Evolutionary conservation across 1,139 yeast genomes (phyloP), one percentile per base, ranked within the genome.

Genomic region (Chernovozyma aurita): DNA sequence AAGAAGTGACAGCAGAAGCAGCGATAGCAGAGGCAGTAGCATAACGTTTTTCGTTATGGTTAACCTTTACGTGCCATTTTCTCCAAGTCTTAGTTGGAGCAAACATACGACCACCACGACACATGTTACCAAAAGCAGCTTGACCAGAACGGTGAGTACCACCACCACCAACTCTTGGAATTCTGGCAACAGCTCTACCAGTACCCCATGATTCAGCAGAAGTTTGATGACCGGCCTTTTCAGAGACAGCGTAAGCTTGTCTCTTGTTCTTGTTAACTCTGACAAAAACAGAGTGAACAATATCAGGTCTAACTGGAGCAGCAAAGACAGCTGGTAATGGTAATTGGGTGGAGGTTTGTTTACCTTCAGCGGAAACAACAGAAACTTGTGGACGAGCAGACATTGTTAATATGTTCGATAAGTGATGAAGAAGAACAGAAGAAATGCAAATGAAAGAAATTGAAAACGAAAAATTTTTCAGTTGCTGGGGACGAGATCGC

Each of bases 201-300:
- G 98, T 94, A 87, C 98, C 98, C 98, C 98, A 92, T 50, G 98
- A 92, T 77, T 88, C 97, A 70, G 98, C 98, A 52, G 98, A 92
- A 73, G 97, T 90, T 80, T 92, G 97, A 82, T 87, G 95, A 80
- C 98, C 98, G 63, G 98, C 98, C 76, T 87, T 86, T 70, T 82
- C 88, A 61, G 97, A 83, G 61, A 92, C 98, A 68, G 98, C 97
- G 84, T 92, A 92, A 72, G 98, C 97, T 80, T 92, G 98, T 79
- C 98, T 90, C 90, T 90, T 90, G 95, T 92, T 92, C 92, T 92
- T 92, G 94, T 90, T 92, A 60, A 92, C 90, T 71, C 92, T 85
- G 68, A 92, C 87, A 82, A 88, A 92, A 59, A 92, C 98, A 68
- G 95, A 76, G 90, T 90, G 98, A 67, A 92, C 97, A 65, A 92